Evolutionary conservation across 441 rosid species (phyloP).

Genomic region (Populus tomentosa): DNA sequence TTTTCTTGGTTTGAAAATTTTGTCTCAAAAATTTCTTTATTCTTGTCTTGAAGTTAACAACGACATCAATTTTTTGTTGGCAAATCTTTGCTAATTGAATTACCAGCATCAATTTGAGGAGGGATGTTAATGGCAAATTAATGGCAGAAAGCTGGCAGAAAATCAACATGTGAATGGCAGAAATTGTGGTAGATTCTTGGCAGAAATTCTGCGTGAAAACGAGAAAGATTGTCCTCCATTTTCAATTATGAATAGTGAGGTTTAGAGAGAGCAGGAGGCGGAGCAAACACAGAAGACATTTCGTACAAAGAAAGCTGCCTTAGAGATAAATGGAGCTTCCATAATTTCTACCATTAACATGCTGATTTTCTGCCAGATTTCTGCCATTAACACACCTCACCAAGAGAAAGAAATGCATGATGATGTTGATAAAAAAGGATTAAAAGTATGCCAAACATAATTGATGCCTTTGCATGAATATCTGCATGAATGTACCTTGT

Average conservation of each 20-base stretch:
- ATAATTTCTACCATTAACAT: not conserved
- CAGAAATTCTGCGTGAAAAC: not conserved
- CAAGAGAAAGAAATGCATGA: not conserved
- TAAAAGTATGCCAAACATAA: not conserved
- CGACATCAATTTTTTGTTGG: not conserved
- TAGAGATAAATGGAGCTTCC: not conserved
- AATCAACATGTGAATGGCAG: not conserved
- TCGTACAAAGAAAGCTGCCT: not conserved
- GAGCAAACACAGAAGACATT: not conserved
- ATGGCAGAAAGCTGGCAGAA: not conserved
- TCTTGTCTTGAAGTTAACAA: not conserved
- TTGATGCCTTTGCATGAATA: no score
- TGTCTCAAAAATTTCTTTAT: no score
- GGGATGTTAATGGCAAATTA: not conserved
- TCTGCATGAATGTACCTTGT: conserved; percentile 53
- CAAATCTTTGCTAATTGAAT: not conserved
- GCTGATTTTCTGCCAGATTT: not conserved
- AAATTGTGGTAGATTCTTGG: not conserved
- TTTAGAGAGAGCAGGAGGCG: not conserved
- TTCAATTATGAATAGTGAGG: not conserved
- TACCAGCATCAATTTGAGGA: not conserved
- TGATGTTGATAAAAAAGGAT: not conserved
- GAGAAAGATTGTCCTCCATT: not conserved
- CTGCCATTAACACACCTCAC: not conserved
- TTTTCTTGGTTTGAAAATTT: no score